Percentiles rank a stretch among this genome's conserved stretches.
Evolutionary conservation across 352 stramenopile species (phyloP).

Genomic region (Peronospora belbahrii): DNA sequence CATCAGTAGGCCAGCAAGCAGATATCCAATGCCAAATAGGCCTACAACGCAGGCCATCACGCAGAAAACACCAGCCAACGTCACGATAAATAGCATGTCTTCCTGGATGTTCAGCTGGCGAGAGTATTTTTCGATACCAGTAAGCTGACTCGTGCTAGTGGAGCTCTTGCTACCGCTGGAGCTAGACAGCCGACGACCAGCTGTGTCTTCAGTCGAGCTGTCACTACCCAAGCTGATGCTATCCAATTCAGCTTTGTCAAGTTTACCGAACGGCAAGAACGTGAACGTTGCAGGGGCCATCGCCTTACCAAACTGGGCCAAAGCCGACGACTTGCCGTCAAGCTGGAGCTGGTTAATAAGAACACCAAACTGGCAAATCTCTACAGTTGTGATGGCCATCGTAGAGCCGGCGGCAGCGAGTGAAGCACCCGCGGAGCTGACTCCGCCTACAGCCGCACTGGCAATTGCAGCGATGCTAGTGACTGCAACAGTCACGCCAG

Average conservation of each 20-base stretch:
- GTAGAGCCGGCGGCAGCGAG: constrained; percentile 48
- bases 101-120: constrained; percentile 62
- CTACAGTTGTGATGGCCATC: constrained; percentile 63
- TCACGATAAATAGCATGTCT: constrained; percentile 79
- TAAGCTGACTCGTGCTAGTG: constrained; percentile 9
- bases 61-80: constrained; percentile 64
- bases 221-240: constrained; percentile 21
- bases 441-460: constrained; percentile 40
- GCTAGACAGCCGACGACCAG: constrained; percentile 28
- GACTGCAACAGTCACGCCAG: constrained; percentile 59
- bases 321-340: constrained; percentile 56
- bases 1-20: constrained; percentile 54
- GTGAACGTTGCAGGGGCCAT: constrained; percentile 71
- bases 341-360: constrained; percentile 73
- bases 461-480: constrained; percentile 67
- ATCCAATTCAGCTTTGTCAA: constrained; percentile 22
- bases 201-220: constrained; percentile 9
- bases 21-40: constrained; percentile 56
- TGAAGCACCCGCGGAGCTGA: constrained; percentile 35
- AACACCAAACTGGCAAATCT: constrained; percentile 76
- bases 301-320: constrained; percentile 62
- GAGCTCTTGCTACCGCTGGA: constrained; percentile 15
- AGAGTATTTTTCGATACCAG: constrained; percentile 66
- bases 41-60: constrained; percentile 57
- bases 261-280: constrained; percentile 68